phyloP scores from a whole-genome alignment of 257 asterid genomes.

The Fraxinus anomala region DNA sequence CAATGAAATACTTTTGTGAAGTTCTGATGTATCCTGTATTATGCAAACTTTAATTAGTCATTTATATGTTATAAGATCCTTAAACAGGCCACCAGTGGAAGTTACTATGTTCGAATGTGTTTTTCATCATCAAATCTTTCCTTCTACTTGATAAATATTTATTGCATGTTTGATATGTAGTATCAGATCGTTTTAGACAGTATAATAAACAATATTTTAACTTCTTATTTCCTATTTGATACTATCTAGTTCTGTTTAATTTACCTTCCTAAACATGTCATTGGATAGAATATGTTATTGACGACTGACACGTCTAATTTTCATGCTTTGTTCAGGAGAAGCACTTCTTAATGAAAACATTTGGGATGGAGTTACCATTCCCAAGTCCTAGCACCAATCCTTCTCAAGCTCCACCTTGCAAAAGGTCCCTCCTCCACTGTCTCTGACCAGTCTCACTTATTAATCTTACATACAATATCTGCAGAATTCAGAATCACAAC shows the following conservation, averaged over 20 bases:
- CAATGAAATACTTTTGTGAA: background rate
- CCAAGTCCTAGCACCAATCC: constrained; percentile 48
- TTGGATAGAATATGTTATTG: background rate
- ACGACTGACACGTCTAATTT: background rate
- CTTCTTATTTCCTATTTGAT: background rate
- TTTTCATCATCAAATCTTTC: background rate
- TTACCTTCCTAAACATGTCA: background rate
- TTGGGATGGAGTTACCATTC: constrained; percentile 78
- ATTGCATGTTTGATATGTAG: background rate
- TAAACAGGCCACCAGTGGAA: background rate
- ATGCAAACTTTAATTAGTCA: background rate
- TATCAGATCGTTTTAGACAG: background rate
- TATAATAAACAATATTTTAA: background rate
- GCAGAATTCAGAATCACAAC: constrained; percentile 40
- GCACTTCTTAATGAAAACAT: constrained; percentile 84
- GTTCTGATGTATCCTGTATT: background rate
- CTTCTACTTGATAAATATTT: background rate
- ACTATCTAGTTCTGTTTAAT: background rate
- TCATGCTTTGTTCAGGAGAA: constrained; percentile 73
- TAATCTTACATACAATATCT: constrained; percentile 27
- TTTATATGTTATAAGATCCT: background rate
- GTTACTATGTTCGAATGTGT: background rate
- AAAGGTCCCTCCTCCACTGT: constrained; percentile 96
- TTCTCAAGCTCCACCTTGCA: constrained; percentile 86
- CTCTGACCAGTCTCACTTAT: constrained; percentile 55